These are phyloP conservation scores for Chlamydomonas sp. DNA, from an alignment of 139 green algal species.

Conservation along the genomic window DNA sequence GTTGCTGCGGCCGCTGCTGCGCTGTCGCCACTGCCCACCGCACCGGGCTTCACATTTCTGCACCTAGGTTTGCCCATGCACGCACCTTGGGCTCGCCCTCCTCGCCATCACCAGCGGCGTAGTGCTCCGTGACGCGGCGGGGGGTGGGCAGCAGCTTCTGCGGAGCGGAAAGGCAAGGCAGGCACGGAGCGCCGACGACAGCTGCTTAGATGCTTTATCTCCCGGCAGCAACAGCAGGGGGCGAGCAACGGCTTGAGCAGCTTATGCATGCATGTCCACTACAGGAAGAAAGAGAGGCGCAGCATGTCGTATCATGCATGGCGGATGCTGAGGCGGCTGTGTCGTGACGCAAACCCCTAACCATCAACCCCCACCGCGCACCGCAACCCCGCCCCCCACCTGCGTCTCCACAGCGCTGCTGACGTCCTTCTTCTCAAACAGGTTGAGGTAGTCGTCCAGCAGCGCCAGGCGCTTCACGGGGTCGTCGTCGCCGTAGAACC, in stretches of 20 bases:
- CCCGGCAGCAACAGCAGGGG: too few relatives aligned
- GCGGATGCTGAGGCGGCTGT: too few relatives aligned
- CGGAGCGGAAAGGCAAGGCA: background rate
- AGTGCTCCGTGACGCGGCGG: constrained; percentile 61
- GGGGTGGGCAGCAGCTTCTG: constrained; percentile 51
- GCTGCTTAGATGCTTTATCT: too few relatives aligned
- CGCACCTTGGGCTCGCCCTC: constrained; percentile 67
- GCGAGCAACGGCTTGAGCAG: too few relatives aligned
- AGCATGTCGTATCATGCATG: too few relatives aligned
- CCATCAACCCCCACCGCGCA: background rate
- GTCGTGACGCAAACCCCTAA: too few relatives aligned
- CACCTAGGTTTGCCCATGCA: background rate
- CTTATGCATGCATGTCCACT: too few relatives aligned
- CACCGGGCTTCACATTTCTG: background rate
- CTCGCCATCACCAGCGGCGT: constrained; percentile 71
- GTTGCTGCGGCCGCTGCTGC: background rate
- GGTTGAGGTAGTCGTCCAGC: constrained; percentile 81
- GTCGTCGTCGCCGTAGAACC: constrained; percentile 98
- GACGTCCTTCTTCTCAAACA: constrained; percentile 81
- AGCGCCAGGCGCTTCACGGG: constrained; percentile 86
- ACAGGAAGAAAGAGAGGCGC: too few relatives aligned
- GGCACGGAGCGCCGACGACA: background rate
- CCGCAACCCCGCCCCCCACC: constrained; percentile 11
- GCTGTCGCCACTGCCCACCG: background rate
- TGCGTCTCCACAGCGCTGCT: constrained; percentile 85